Evolutionary conservation across 495 filamentous ascomycete genomes (phyloP).

Genomic region (Neurospora sp.): DNA sequence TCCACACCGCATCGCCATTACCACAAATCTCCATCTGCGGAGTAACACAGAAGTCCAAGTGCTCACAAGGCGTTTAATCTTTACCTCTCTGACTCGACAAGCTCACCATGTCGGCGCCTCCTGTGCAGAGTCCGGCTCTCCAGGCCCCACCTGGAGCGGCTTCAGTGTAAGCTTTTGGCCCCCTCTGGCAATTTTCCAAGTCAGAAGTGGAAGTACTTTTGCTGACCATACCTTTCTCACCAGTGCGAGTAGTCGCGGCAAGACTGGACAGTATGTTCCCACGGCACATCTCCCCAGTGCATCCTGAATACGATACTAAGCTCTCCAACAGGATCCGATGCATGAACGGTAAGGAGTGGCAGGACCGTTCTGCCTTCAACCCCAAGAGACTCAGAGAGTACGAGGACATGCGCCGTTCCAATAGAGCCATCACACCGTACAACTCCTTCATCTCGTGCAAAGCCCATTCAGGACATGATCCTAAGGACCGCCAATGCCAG

Average conservation of each 20-base stretch:
- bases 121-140: not conserved
- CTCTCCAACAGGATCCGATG: constrained; percentile 36
- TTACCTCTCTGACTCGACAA: not conserved
- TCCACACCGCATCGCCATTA: not conserved
- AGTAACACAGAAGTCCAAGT: not conserved
- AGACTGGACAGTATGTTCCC: not conserved
- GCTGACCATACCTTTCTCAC: not conserved
- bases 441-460: constrained; percentile 19
- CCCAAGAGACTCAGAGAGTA: constrained; percentile 33
- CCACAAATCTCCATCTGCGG: not conserved
- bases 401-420: constrained; percentile 6
- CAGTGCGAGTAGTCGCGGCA: not conserved
- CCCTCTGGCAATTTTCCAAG: not conserved
- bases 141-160: not conserved
- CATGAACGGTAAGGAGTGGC: constrained; percentile 34
- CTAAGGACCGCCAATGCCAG: constrained; percentile 23
- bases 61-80: not conserved
- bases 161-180: not conserved
- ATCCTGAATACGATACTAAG: not conserved
- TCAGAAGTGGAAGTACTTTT: not conserved
- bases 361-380: constrained; percentile 31
- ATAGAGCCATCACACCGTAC: constrained; percentile 11
- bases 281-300: not conserved
- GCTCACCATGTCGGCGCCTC: not conserved
- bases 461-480: constrained; percentile 7